phyloP scores from a whole-genome alignment of 2,329 filamentous ascomycete species.

The Aspergillus hiratsukae region DNA sequence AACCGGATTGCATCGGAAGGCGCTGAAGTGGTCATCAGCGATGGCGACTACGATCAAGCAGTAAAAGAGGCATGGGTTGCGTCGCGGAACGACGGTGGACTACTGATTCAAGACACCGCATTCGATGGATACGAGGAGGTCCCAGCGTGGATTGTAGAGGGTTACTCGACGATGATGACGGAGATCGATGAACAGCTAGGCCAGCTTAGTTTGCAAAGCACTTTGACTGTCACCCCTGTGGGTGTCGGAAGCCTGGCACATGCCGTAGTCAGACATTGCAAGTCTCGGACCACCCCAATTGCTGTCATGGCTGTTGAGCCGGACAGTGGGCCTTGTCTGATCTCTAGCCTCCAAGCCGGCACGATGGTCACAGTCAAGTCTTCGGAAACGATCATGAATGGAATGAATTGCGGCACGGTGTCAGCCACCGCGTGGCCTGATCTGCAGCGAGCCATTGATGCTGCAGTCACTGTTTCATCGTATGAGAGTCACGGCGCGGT shows the following conservation, averaged over 20 bases:
- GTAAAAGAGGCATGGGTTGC: conserved; percentile 48
- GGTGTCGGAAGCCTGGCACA: conserved; percentile 72
- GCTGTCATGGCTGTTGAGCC: conserved; percentile 66
- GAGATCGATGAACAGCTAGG: conserved; percentile 63
- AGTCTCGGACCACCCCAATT: conserved; percentile 35
- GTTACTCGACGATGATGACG: conserved; percentile 67
- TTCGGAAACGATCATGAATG: conserved; percentile 65
- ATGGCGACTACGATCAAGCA: conserved; percentile 62
- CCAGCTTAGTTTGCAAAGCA: conserved; percentile 36
- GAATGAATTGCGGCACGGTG: conserved; percentile 68
- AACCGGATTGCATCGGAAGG: conserved; percentile 59
- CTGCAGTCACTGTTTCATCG: conserved; percentile 58
- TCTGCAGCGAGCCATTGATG: conserved; percentile 56
- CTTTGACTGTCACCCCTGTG: conserved; percentile 59
- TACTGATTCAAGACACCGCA: conserved; percentile 66
- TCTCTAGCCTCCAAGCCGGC: conserved; percentile 46
- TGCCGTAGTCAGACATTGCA: conserved; percentile 63
- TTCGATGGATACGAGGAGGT: conserved; percentile 64
- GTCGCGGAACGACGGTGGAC: conserved; percentile 32
- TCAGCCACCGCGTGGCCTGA: conserved; percentile 62
- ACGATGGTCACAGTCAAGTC: conserved; percentile 50
- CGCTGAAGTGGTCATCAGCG: conserved; percentile 52
- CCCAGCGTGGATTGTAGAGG: conserved; percentile 71
- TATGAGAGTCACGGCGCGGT: conserved; percentile 58
- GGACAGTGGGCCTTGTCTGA: conserved; percentile 55